Conservation (phyloP, 1,284 basidiomycete species). For the Leccinum pachyderme region DNA sequence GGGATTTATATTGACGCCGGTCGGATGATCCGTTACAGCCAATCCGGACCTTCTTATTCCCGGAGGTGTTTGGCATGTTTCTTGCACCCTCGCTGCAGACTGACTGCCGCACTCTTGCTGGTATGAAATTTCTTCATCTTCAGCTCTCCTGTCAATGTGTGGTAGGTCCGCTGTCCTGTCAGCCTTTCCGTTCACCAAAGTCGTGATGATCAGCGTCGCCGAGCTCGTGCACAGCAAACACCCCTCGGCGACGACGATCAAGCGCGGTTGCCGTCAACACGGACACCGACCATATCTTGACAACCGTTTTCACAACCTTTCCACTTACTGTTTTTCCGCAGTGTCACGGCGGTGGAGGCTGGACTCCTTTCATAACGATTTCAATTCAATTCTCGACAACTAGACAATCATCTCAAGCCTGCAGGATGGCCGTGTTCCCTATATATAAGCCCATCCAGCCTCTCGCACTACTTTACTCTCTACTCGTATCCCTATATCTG, state of each 20-base stretch:
- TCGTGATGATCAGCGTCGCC: constrained; percentile 28
- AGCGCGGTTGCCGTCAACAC: constrained; percentile 27
- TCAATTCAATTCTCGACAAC: constrained; percentile 11
- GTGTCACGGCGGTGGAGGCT: constrained; percentile 20
- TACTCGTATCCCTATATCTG: constrained; percentile 21
- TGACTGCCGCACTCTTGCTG: constrained; percentile 4
- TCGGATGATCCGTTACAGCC: constrained; percentile 31
- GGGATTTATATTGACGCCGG: constrained; percentile 15
- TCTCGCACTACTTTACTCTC: constrained; percentile 5
- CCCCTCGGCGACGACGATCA: constrained; percentile 35
- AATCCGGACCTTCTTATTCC: constrained; percentile 15
- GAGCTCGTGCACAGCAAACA: constrained; percentile 31
- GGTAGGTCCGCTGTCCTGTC: constrained; percentile 7
- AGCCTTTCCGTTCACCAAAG: constrained; percentile 10
- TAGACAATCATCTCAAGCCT: constrained; percentile 22
- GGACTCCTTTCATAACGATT: constrained; percentile 29
- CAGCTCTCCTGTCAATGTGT: constrained; percentile 12
- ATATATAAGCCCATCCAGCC: constrained; percentile 29
- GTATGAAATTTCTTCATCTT: constrained; percentile 26
- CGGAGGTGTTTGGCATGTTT: neutral
- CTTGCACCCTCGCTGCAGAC: constrained; percentile 8
- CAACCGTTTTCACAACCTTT: constrained; percentile 28
- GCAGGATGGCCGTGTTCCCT: constrained; percentile 20
- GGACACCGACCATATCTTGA: constrained; percentile 26
- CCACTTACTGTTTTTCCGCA: constrained; percentile 22